Percentiles rank a stretch among this genome's conserved stretches.
These are phyloP conservation scores for Schizophyllum amplum DNA, from an alignment of 1,284 basidiomycete species.

Conservation along the genomic window DNA sequence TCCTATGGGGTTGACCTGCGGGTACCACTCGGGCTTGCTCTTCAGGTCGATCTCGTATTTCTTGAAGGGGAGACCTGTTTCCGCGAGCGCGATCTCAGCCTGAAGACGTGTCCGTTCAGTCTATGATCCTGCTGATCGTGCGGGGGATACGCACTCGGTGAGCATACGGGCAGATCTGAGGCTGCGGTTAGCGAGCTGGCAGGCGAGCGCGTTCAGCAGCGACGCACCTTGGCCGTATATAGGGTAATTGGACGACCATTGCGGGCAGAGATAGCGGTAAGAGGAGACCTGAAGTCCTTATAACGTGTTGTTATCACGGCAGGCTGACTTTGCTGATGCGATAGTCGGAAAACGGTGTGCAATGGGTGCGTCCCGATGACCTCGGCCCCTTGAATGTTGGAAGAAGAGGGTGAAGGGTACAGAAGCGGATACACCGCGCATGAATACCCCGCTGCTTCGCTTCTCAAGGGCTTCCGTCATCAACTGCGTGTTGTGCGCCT, in stretches of 20 bases:
- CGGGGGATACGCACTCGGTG: conserved; percentile 29
- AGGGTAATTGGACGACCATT: conserved; percentile 28
- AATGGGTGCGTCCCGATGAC: too few species aligned
- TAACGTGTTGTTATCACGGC: too few species aligned
- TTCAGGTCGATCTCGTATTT: conserved; percentile 45
- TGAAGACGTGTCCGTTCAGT: conserved; percentile 16
- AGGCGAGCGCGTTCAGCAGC: background rate
- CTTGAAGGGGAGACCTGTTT: conserved; percentile 40
- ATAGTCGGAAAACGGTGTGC: too few species aligned
- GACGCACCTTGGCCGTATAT: conserved; percentile 37
- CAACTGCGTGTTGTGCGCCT: too few species aligned
- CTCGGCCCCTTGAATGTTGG: too few species aligned
- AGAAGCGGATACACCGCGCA: too few species aligned
- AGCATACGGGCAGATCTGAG: conserved; percentile 40
- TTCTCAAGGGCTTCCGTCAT: too few species aligned
- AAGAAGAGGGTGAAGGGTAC: too few species aligned
- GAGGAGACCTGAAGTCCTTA: background rate
- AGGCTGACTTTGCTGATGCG: too few species aligned
- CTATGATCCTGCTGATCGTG: conserved; percentile 6
- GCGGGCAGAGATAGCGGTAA: background rate
- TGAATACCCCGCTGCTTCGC: too few species aligned
- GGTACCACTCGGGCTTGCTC: conserved; percentile 62
- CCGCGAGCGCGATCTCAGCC: conserved; percentile 51
- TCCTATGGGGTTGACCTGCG: conserved; percentile 52
- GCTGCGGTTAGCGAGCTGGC: background rate